Evolutionary conservation across 352 stramenopile species (phyloP).

Genomic region (Phytophthora litchii): DNA sequence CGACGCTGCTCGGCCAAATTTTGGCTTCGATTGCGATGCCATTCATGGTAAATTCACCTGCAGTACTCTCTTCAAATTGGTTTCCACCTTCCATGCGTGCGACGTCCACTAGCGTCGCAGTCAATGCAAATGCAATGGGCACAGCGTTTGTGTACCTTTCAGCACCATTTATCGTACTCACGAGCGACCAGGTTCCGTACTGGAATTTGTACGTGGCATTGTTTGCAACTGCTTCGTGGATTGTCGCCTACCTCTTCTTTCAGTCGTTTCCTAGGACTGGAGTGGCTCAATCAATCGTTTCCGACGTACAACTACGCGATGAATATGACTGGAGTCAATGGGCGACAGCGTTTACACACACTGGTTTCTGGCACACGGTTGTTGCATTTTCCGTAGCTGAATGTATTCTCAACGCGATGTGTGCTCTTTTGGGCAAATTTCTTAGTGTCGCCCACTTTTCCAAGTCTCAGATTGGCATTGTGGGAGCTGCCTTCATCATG

Average conservation of each 20-base stretch:
- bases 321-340: conserved; percentile 83
- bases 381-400: conserved; percentile 71
- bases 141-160: conserved; percentile 67
- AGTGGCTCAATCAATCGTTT: conserved; percentile 52
- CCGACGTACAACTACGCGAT: conserved; percentile 61
- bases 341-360: conserved; percentile 63
- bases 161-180: conserved; percentile 58
- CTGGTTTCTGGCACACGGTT: conserved; percentile 67
- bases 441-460: conserved; percentile 63
- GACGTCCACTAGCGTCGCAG: conserved; percentile 70
- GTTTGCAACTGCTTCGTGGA: conserved; percentile 29
- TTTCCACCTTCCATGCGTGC: conserved; percentile 70
- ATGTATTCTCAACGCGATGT: conserved; percentile 75
- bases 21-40: conserved; percentile 74
- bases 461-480: conserved; percentile 66
- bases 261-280: conserved; percentile 48
- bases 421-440: conserved; percentile 73
- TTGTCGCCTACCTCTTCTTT: conserved; percentile 42
- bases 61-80: conserved; percentile 76
- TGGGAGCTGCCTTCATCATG: conserved; percentile 74
- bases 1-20: conserved; percentile 66
- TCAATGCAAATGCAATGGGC: conserved; percentile 79
- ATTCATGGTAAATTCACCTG: conserved; percentile 88
- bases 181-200: conserved; percentile 28
- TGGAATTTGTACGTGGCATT: conserved; percentile 62